Percentiles rank a stretch among this genome's conserved stretches.
These are phyloP conservation scores for Claviceps africana DNA, from an alignment of 2,329 filamentous ascomycete genomes.

Conservation along the genomic window DNA sequence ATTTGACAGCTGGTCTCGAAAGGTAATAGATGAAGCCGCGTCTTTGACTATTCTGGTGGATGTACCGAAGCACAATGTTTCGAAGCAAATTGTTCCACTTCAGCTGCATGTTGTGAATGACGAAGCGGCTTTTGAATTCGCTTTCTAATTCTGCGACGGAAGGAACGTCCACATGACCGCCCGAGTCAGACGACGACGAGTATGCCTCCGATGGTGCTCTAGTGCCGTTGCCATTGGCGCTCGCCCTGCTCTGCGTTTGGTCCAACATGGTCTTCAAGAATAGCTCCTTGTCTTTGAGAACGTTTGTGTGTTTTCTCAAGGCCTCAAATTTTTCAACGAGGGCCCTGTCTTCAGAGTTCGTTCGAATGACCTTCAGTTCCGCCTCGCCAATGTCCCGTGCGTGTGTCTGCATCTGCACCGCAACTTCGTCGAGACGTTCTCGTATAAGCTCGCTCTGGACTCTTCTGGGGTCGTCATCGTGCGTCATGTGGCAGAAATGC, in stretches of 20 bases:
- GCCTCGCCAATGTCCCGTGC: slow-evolving; percentile 59
- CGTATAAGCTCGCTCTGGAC: slow-evolving; percentile 81
- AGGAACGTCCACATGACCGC: slow-evolving; percentile 46
- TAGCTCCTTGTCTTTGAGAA: slow-evolving; percentile 42
- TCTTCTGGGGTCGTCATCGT: slow-evolving; percentile 72
- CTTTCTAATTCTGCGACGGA: slow-evolving; percentile 71
- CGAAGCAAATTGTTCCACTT: slow-evolving; percentile 97
- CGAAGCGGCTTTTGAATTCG: slow-evolving; percentile 96
- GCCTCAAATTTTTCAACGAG: slow-evolving; percentile 47
- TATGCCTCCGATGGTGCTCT: slow-evolving; percentile 24
- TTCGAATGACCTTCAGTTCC: slow-evolving; percentile 49
- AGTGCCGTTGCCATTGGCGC: slow-evolving; percentile 11
- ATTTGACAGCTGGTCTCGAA: slow-evolving; percentile 88
- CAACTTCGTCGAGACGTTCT: slow-evolving; percentile 63
- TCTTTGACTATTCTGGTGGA: slow-evolving; percentile 90
- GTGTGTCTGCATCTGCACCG: slow-evolving; percentile 64
- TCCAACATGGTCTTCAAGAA: slow-evolving; percentile 46
- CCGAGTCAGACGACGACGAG: slow-evolving; percentile 1
- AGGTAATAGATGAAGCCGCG: slow-evolving; percentile 97
- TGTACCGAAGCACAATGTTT: slow-evolving; percentile 93
- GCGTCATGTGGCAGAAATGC: slow-evolving; percentile 89
- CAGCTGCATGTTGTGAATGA: slow-evolving; percentile 91
- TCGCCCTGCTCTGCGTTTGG: slow-evolving; percentile 29
- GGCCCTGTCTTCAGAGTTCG: slow-evolving; percentile 33
- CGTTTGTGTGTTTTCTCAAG: slow-evolving; percentile 38